Conservation (phyloP, 2,329 filamentous ascomycete genomes). For the Endoconidiophora polonica region DNA sequence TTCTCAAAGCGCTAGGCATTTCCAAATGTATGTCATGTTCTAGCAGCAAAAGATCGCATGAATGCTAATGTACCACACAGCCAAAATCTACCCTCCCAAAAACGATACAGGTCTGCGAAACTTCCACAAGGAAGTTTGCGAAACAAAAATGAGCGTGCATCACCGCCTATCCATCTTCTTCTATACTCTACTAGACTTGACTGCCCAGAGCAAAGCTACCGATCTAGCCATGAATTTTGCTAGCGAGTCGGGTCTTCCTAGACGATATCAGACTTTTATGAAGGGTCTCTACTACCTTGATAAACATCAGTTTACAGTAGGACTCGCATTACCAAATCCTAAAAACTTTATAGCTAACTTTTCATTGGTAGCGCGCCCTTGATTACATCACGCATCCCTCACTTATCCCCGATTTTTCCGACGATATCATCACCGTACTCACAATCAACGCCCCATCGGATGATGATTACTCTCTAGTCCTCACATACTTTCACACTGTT, state of each 20-base stretch:
- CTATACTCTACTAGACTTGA: constrained; percentile 66
- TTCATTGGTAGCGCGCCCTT: constrained; percentile 38
- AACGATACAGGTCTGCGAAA: constrained; percentile 49
- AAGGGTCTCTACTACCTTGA: constrained; percentile 72
- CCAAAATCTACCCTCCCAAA: constrained; percentile 58
- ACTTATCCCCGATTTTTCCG: constrained; percentile 62
- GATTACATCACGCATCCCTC: constrained; percentile 66
- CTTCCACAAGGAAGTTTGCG: constrained; percentile 54
- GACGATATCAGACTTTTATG: constrained; percentile 65
- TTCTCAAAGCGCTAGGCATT: constrained; percentile 54
- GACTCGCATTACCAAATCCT: constrained; percentile 1
- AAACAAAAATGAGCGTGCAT: constrained; percentile 46
- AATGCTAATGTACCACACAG: constrained; percentile 19
- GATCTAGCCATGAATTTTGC: constrained; percentile 42
- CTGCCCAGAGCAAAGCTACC: constrained; percentile 26
- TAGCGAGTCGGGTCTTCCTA: constrained; percentile 46
- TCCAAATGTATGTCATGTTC: constrained; percentile 37
- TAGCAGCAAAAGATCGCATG: neutral
- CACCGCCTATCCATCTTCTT: constrained; percentile 72
- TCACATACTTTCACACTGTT: constrained; percentile 65
- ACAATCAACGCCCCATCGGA: constrained; percentile 41
- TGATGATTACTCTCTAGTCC: constrained; percentile 49
- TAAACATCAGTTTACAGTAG: constrained; percentile 47
- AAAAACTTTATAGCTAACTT: neutral
- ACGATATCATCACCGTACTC: constrained; percentile 60